phyloP scores from a whole-genome alignment of 2,329 filamentous ascomycete species.

The Seiridium cupressi region DNA sequence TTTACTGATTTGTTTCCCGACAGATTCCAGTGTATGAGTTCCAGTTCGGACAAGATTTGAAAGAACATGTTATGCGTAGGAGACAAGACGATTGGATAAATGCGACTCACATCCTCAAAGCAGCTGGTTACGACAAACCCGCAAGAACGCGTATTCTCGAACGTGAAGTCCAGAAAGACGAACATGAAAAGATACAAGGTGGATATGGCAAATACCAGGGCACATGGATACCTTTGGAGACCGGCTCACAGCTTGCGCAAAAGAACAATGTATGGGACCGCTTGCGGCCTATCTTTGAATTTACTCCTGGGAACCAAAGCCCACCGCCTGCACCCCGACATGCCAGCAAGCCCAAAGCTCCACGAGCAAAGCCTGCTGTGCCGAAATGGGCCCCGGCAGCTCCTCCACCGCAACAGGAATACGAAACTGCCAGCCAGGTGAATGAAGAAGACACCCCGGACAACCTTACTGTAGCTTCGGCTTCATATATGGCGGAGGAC shows the following conservation, averaged over 20 bases:
- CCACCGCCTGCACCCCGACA: slow-evolving; percentile 94
- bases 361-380: slow-evolving; percentile 60
- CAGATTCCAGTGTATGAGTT: slow-evolving; percentile 95
- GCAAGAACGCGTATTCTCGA: slow-evolving; percentile 92
- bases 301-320: slow-evolving; percentile 76
- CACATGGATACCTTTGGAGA: slow-evolving; percentile 90
- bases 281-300: slow-evolving; percentile 86
- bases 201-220: slow-evolving; percentile 99
- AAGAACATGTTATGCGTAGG: slow-evolving; percentile 92
- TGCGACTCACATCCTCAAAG: slow-evolving; percentile 97
- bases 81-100: slow-evolving; percentile 97
- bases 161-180: slow-evolving; percentile 92
- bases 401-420: slow-evolving; percentile 45
- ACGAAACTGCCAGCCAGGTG: slow-evolving; percentile 62
- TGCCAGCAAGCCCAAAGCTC: slow-evolving; percentile 78
- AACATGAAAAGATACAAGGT: slow-evolving; percentile 96
- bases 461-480: slow-evolving; percentile 78
- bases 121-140: slow-evolving; percentile 95
- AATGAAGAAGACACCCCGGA: slow-evolving; percentile 81
- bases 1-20: slow-evolving; percentile 8
- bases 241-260: slow-evolving; percentile 77
- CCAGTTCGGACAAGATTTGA: slow-evolving; percentile 75
- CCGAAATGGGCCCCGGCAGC: slow-evolving; percentile 48
- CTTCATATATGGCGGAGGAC: slow-evolving; percentile 82
- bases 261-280: slow-evolving; percentile 86